A percentile compares a stretch with the other conserved stretches of the same genome.
Evolutionary conservation across 768 basidiomycete genomes (phyloP).

Genomic region (Jaapia argillacea): DNA sequence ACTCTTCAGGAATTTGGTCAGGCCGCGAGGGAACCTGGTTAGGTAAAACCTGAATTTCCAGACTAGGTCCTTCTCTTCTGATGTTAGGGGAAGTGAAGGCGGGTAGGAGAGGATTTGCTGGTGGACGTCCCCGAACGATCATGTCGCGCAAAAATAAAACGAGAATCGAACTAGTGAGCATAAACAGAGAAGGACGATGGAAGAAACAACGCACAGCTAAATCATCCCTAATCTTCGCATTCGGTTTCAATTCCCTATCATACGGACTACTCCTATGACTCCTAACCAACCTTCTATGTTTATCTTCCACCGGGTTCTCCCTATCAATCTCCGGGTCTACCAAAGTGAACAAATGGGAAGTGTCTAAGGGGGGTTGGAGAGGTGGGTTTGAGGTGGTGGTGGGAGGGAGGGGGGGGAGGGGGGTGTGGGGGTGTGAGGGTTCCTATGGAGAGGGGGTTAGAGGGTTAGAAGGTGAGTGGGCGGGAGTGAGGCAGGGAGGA

Average conservation of each 20-base stretch:
- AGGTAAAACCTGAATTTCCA: slow-evolving; percentile 99
- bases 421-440: too few relatives aligned
- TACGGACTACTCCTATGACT: slow-evolving; percentile 93
- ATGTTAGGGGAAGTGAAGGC: slow-evolving; percentile 76
- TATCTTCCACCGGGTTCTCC: slow-evolving; percentile 97
- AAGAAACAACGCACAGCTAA: slow-evolving; percentile 52
- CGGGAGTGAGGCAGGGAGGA: too few relatives aligned
- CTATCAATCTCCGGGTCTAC: slow-evolving; percentile 85
- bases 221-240: slow-evolving; percentile 90
- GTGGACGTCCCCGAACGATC: background rate
- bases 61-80: slow-evolving; percentile 91
- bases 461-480: too few relatives aligned
- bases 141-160: too few relatives aligned
- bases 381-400: too few relatives aligned
- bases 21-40: slow-evolving; percentile 79
- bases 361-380: slow-evolving; percentile 44
- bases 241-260: slow-evolving; percentile 93
- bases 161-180: too few relatives aligned
- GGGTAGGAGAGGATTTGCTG: slow-evolving; percentile 88
- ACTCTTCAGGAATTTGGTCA: slow-evolving; percentile 96
- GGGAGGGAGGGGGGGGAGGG: too few relatives aligned
- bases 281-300: slow-evolving; percentile 87
- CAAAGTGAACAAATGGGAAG: slow-evolving; percentile 68
- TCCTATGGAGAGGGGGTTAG: too few relatives aligned
- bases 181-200: background rate